Percentiles rank a stretch among this genome's conserved stretches.
Conservation (phyloP, 768 basidiomycete species). For the Trametes elegans region DNA sequence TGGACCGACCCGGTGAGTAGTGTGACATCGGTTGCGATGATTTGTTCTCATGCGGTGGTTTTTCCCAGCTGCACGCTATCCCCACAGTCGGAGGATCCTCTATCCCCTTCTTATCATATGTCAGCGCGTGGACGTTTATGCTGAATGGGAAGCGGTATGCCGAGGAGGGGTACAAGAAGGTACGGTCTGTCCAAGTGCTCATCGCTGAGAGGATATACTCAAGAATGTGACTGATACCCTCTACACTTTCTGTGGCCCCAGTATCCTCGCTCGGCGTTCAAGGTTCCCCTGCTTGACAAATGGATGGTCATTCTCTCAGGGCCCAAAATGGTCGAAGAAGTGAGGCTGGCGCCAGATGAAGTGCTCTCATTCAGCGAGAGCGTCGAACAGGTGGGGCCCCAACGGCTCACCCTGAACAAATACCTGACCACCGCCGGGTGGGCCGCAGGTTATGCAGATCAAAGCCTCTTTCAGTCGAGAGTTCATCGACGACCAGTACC, state of each 20-base stretch:
- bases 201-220: too few species aligned
- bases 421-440: background rate
- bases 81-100: background rate
- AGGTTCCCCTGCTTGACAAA: conserved; percentile 41
- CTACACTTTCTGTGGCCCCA: too few species aligned
- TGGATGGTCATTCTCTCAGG: conserved; percentile 50
- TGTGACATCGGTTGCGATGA: background rate
- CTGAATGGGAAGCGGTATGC: background rate
- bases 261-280: conserved; percentile 34
- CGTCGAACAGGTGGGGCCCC: conserved; percentile 35
- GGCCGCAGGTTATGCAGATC: conserved; percentile 30
- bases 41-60: background rate
- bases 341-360: conserved; percentile 45
- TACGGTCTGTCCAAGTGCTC: background rate
- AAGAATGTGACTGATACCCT: too few species aligned
- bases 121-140: background rate
- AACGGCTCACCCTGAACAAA: background rate
- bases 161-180: background rate
- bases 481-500: conserved; percentile 19
- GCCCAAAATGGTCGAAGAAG: conserved; percentile 44
- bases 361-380: conserved; percentile 44
- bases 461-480: conserved; percentile 35
- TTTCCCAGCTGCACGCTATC: background rate
- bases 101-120: background rate
- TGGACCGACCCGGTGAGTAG: background rate